phyloP scores from a whole-genome alignment of 2,329 filamentous ascomycete genomes.

The Xylariaceae sp. region DNA sequence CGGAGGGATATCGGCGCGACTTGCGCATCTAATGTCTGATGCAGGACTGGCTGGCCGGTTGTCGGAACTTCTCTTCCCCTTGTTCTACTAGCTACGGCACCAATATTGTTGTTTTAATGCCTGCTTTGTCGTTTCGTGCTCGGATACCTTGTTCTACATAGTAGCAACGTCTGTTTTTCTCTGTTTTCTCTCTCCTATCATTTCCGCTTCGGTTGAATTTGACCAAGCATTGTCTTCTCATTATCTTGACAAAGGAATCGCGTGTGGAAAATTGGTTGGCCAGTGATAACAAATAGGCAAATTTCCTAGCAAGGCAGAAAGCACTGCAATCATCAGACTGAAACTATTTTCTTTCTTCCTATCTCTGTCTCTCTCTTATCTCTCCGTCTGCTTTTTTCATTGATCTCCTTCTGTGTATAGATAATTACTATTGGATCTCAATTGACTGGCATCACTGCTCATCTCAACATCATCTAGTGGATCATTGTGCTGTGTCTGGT shows the following conservation, averaged over 20 bases:
- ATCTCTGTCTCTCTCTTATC: no score
- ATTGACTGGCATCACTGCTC: slow-evolving; percentile 25
- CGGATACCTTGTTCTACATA: slow-evolving; percentile 63
- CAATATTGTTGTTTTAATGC: slow-evolving; percentile 25
- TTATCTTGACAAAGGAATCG: slow-evolving; percentile 24
- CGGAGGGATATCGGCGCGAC: slow-evolving; percentile 27
- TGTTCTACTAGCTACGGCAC: slow-evolving; percentile 46
- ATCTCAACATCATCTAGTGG: neutral
- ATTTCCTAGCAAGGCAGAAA: slow-evolving; percentile 10
- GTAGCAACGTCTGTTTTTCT: slow-evolving; percentile 12
- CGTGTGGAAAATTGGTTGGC: slow-evolving; percentile 20
- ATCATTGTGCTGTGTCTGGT: neutral
- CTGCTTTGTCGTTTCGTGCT: slow-evolving; percentile 34
- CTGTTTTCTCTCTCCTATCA: no score
- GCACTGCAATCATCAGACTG: slow-evolving; percentile 28
- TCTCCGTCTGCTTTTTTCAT: slow-evolving; percentile 21
- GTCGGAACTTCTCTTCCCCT: slow-evolving; percentile 39
- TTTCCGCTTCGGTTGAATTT: no score
- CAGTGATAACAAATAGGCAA: slow-evolving; percentile 12
- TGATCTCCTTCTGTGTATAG: slow-evolving; percentile 27
- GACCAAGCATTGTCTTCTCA: slow-evolving; percentile 6
- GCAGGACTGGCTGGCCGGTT: slow-evolving; percentile 37
- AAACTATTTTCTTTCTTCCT: no score
- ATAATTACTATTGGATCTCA: slow-evolving; percentile 18
- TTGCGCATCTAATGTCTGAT: slow-evolving; percentile 37